These are phyloP conservation scores for Colletotrichum karsti DNA, from an alignment of 2,329 filamentous ascomycete species.

Conservation along the genomic window DNA sequence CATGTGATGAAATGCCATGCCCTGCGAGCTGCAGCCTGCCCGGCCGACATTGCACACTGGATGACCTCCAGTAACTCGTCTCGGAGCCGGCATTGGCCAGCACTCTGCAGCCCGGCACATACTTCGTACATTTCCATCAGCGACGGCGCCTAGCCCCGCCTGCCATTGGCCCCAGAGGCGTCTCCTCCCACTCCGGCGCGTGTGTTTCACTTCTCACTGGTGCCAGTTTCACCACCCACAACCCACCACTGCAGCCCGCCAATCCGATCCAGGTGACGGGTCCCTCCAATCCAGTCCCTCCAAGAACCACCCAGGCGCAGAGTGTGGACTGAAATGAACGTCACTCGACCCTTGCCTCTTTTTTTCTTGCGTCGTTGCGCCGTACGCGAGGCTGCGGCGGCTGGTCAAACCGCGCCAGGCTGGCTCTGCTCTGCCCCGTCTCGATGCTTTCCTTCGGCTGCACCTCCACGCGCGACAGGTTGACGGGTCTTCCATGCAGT, in stretches of 20 bases:
- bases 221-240: slow-evolving; percentile 38
- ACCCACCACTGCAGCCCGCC: neutral
- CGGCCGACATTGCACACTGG: neutral
- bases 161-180: slow-evolving; percentile 36
- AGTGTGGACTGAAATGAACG: neutral
- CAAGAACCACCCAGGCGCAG: neutral
- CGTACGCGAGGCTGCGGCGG: neutral
- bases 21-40: neutral
- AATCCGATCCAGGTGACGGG: neutral
- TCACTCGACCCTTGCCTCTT: too few relatives aligned
- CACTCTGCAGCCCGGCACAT: slow-evolving; percentile 16
- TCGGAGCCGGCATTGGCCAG: slow-evolving; percentile 8
- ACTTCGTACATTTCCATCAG: neutral
- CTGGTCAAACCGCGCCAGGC: too few relatives aligned
- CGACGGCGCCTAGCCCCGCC: slow-evolving; percentile 37
- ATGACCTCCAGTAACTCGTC: neutral
- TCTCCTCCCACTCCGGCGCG: slow-evolving; percentile 31
- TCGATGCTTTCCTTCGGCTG: too few relatives aligned
- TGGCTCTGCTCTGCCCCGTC: too few relatives aligned
- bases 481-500: neutral
- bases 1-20: slow-evolving; percentile 1
- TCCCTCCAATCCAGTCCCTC: neutral
- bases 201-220: slow-evolving; percentile 37
- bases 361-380: too few relatives aligned
- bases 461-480: neutral